Percentiles rank a stretch among this genome's conserved stretches.
Conservation (phyloP, 2,329 filamentous ascomycete species). For the Colletotrichum acutatum region DNA sequence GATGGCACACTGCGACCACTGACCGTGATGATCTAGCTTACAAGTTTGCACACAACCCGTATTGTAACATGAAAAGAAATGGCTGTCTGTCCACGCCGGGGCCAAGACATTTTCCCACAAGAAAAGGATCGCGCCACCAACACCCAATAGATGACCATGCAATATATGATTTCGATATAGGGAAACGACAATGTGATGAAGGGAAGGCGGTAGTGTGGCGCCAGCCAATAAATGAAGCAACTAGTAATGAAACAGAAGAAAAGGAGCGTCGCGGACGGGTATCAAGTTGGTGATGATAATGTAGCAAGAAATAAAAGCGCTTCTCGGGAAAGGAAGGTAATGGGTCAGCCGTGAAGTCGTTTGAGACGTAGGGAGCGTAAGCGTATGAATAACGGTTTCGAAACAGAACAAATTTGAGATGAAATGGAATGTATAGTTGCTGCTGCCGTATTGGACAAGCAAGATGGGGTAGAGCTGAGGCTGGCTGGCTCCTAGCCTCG, state of each 20-base stretch:
- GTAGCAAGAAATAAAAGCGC: conserved; percentile 1
- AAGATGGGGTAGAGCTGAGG: not conserved
- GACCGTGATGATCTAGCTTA: conserved; percentile 6
- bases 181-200: conserved; percentile 16
- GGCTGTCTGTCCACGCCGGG: not conserved
- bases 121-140: conserved; percentile 12
- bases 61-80: conserved; percentile 20
- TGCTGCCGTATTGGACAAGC: not conserved
- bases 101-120: not conserved
- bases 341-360: conserved; percentile 34
- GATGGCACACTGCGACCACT: conserved; percentile 10
- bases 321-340: conserved; percentile 31
- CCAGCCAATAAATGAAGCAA: conserved; percentile 1
- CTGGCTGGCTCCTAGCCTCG: conserved; percentile 23
- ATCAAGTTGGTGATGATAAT: conserved; percentile 22
- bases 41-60: conserved; percentile 1
- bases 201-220: conserved; percentile 3
- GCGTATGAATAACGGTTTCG: conserved; percentile 20
- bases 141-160: conserved; percentile 12
- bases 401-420: conserved; percentile 10
- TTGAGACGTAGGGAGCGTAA: conserved; percentile 33
- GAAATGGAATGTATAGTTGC: conserved; percentile 1
- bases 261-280: conserved; percentile 35
- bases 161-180: not conserved
- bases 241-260: conserved; percentile 2